Evolutionary conservation across 148 eudicot genomes (phyloP), one percentile per base, ranked within the genome.

Genomic region (Rhododendron ferrugineum): DNA sequence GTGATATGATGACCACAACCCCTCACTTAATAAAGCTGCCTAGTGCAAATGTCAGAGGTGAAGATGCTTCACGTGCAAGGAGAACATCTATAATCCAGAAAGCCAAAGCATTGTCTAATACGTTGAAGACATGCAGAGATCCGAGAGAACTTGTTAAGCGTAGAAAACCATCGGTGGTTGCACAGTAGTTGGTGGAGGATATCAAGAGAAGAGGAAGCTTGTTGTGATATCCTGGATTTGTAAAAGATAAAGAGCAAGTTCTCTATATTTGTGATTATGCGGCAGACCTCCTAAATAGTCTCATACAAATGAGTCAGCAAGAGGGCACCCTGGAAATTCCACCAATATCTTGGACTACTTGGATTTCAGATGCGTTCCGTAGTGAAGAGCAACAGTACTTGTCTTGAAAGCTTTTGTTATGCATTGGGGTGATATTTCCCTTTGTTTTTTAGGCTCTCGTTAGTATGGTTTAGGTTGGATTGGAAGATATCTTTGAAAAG

Each of bases 71-170:
- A 23, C 89, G 54, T 86, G 86, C 88, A 36, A 92, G 93, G 86
- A 88, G 88, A 87, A 88, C 82, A 82, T 78, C 86, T 49, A 89
- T 94, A 81, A 85, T 94, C 7, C 87, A 74, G 77, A 95, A 85
- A 88, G 95, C 98, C 64, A 88, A 90, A 88, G 90, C 44, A 18
- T 90, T 93, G 90, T 92, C 97, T 82, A 76, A 92, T 80, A 46
- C 83, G 16, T 85, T 93, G 52, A 93, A 92, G 92, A 86, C 89
- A 32, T 86, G 90, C 74, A 90, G 88, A 20, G 80, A 86, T 81
- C 90, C 88, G 8, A 88, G 89, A 81, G 83, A 90, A 79, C 86
- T 84, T 81, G 90, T 72, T 58, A 91, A 87, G 85, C 78, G 54
- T n/a, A 81, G 90, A 81, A 74, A 83, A 86, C 78, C 79, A 52